Conservation (phyloP, 345 rosid genomes). For the Eutrema yunnanense region DNA sequence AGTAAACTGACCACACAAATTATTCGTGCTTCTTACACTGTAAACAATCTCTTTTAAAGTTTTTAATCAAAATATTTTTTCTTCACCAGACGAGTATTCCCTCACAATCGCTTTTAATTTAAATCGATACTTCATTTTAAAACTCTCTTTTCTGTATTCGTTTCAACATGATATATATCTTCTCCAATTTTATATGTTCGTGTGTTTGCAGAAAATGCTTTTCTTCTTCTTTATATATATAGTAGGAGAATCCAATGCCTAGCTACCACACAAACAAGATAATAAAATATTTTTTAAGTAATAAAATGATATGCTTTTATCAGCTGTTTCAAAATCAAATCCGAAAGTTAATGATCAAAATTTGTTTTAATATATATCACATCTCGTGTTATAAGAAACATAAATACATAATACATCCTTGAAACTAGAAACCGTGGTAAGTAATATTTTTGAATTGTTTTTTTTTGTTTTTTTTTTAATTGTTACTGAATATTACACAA, state of each 20-base stretch:
- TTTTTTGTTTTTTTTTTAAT: not conserved
- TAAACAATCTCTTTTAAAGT: not conserved
- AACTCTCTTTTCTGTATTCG: not conserved
- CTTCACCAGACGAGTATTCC: not conserved
- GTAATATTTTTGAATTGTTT: not conserved
- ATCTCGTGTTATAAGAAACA: not conserved
- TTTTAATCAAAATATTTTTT: not conserved
- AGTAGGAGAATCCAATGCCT: slow-evolving; percentile 6
- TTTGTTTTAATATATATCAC: not conserved
- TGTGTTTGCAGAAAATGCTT: not conserved
- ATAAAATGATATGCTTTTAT: not conserved
- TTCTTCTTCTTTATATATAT: not conserved
- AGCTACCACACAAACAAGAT: slow-evolving; percentile 1
- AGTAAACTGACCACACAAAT: not conserved
- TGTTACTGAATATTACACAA: not conserved
- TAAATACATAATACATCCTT: not conserved
- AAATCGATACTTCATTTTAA: not conserved
- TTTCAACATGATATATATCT: slow-evolving; percentile 6
- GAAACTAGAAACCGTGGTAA: not conserved
- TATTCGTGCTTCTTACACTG: not conserved
- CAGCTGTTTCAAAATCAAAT: not conserved
- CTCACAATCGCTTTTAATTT: not conserved
- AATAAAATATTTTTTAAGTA: not conserved
- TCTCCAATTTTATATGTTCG: not conserved
- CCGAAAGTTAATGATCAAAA: not conserved